phyloP scores from a whole-genome alignment of 2,329 filamentous ascomycete genomes.

The Chrysoporthe puriensis region DNA sequence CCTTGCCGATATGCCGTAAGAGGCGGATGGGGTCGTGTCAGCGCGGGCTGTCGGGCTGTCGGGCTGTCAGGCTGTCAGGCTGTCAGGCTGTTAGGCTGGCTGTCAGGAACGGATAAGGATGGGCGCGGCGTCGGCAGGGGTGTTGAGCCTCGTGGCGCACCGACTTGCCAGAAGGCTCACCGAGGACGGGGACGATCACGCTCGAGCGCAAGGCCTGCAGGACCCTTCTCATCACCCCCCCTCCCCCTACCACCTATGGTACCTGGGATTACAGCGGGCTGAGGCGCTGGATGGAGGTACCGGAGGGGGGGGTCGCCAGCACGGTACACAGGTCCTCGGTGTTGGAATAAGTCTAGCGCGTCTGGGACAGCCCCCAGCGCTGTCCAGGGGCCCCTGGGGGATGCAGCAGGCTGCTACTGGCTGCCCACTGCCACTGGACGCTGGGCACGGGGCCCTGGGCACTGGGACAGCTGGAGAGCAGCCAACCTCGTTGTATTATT shows the following conservation, averaged over 20 bases:
- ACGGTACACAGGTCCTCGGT: neutral
- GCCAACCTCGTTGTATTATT: too few species aligned
- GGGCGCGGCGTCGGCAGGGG: neutral
- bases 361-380: neutral
- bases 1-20: too few species aligned
- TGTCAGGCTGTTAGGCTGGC: constrained; percentile 2
- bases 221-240: too few species aligned
- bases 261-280: neutral
- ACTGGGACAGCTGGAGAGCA: too few species aligned
- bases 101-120: neutral
- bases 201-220: neutral
- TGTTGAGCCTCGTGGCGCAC: constrained; percentile 2
- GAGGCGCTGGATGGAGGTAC: neutral
- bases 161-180: constrained; percentile 13
- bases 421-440: too few species aligned
- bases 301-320: neutral
- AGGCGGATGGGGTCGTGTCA: too few species aligned
- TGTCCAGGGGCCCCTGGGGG: neutral
- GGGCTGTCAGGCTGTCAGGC: neutral
- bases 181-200: constrained; percentile 1
- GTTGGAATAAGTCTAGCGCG: constrained; percentile 5
- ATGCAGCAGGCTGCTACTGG: neutral
- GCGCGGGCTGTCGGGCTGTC: too few species aligned
- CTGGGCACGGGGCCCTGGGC: too few species aligned
- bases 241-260: neutral